Evolutionary conservation across 305 asterid species (phyloP).

Genomic region (Fraxinus velutina): DNA sequence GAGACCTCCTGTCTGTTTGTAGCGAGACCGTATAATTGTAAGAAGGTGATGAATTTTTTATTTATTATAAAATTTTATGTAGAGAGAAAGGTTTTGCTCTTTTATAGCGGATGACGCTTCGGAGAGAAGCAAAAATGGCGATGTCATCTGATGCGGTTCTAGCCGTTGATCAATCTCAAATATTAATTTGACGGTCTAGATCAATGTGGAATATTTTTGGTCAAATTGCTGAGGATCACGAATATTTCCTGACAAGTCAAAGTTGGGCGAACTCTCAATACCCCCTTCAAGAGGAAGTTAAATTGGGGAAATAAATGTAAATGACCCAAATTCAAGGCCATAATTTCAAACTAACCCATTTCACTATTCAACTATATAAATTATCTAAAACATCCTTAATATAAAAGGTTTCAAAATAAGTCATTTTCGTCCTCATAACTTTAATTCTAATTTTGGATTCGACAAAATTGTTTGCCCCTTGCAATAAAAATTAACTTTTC

Average conservation of each 20-base stretch:
- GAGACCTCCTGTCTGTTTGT: neutral
- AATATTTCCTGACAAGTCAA: neutral
- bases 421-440: too few species aligned
- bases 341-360: too few species aligned
- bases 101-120: constrained; percentile 8
- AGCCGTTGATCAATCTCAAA: constrained; percentile 25
- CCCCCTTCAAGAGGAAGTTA: too few species aligned
- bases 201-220: neutral
- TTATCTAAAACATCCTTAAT: too few species aligned
- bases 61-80: constrained; percentile 5
- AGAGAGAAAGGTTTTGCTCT: constrained; percentile 14
- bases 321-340: too few species aligned
- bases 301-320: too few species aligned
- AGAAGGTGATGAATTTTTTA: neutral
- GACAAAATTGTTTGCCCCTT: too few species aligned
- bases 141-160: constrained; percentile 19
- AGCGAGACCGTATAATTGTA: constrained; percentile 25
- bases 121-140: constrained; percentile 13
- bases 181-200: constrained; percentile 24
- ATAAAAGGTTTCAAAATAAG: too few species aligned
- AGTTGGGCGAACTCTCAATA: neutral
- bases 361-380: too few species aligned
- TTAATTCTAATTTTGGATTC: too few species aligned
- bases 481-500: too few species aligned
- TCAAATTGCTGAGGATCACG: neutral